A percentile compares a stretch with the other conserved stretches of the same genome.
These are phyloP conservation scores for Rhizopogon rudus DNA, from an alignment of 768 basidiomycete species.

Conservation along the genomic window DNA sequence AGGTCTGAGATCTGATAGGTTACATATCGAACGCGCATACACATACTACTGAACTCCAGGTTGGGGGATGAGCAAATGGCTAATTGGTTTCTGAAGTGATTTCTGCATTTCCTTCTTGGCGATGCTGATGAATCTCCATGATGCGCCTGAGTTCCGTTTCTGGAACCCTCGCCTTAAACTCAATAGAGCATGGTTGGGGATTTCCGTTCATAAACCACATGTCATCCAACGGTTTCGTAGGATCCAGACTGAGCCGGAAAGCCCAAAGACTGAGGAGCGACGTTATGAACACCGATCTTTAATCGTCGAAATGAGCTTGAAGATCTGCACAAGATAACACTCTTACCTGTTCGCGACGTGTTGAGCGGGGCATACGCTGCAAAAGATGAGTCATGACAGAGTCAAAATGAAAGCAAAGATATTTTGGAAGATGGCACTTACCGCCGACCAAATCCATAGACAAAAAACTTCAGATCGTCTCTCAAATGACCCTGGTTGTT, in stretches of 20 bases:
- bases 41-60: too few species aligned
- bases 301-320: slow-evolving; percentile 5
- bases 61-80: too few species aligned
- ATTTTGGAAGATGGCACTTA: not conserved
- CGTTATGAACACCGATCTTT: slow-evolving; percentile 52
- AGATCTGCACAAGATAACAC: slow-evolving; percentile 2
- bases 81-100: too few species aligned
- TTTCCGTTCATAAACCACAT: slow-evolving; percentile 44
- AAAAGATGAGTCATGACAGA: not conserved
- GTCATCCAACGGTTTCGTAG: slow-evolving; percentile 33
- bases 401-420: not conserved
- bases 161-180: slow-evolving; percentile 41
- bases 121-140: not conserved
- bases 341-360: slow-evolving; percentile 41
- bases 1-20: too few species aligned
- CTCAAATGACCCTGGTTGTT: slow-evolving; percentile 37
- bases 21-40: too few species aligned
- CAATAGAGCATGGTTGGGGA: slow-evolving; percentile 48
- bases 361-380: slow-evolving; percentile 53
- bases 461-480: slow-evolving; percentile 31
- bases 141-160: not conserved
- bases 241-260: slow-evolving; percentile 37
- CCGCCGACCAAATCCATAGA: too few species aligned
- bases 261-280: slow-evolving; percentile 56
- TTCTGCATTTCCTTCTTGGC: too few species aligned